A percentile compares a stretch with the other conserved stretches of the same genome.
phyloP scores from a whole-genome alignment of 768 basidiomycete species.

The Pluteus cervinus region DNA sequence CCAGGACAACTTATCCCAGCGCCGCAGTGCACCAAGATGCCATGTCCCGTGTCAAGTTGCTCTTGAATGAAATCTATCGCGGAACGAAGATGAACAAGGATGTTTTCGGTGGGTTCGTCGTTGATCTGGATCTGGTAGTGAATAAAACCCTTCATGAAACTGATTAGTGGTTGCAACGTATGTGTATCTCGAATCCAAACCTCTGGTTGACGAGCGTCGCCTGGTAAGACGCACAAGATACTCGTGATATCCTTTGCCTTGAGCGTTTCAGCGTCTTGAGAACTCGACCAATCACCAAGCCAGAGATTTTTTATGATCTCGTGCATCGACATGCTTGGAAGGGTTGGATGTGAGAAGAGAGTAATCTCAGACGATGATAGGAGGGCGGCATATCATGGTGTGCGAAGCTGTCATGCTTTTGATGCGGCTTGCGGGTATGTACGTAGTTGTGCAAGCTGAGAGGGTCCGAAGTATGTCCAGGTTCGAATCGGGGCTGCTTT shows the following conservation, averaged over 20 bases:
- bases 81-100: constrained; percentile 71
- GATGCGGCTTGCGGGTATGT: too few relatives aligned
- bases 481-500: too few relatives aligned
- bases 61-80: constrained; percentile 80
- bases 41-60: constrained; percentile 67
- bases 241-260: constrained; percentile 70
- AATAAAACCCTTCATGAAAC: constrained; percentile 66
- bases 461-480: too few relatives aligned
- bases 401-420: too few relatives aligned
- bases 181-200: constrained; percentile 28
- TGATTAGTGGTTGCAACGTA: constrained; percentile 1
- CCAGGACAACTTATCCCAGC: constrained; percentile 85
- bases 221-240: constrained; percentile 69
- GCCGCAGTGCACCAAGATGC: constrained; percentile 86
- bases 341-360: too few relatives aligned
- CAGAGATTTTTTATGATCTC: constrained; percentile 75
- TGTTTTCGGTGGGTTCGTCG: constrained; percentile 69
- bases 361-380: too few relatives aligned
- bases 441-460: too few relatives aligned
- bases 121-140: constrained; percentile 76
- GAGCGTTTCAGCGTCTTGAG: constrained; percentile 54
- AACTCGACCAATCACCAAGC: constrained; percentile 78
- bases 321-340: too few relatives aligned
- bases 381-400: too few relatives aligned
- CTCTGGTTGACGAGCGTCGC: constrained; percentile 60